These are phyloP conservation scores for Cladorrhinum sp. DNA, from an alignment of 2,329 filamentous ascomycete genomes.

Conservation along the genomic window DNA sequence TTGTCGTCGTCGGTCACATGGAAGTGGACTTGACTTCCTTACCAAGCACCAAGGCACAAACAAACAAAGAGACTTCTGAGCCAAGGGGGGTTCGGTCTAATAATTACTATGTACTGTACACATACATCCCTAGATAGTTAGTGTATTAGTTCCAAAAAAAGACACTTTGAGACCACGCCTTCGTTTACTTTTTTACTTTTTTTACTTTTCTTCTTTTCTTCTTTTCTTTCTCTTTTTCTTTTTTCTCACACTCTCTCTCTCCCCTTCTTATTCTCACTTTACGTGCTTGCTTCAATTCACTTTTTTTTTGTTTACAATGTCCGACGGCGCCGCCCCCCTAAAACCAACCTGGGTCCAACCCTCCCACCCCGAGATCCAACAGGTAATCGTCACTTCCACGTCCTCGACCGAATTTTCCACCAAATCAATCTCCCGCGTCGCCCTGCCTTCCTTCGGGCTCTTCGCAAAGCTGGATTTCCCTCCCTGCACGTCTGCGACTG, in stretches of 20 bases:
- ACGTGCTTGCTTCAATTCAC: too few relatives aligned
- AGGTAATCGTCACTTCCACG: conserved; percentile 48
- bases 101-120: too few relatives aligned
- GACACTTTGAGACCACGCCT: neutral
- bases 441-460: conserved; percentile 59
- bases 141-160: too few relatives aligned
- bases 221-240: neutral
- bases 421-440: conserved; percentile 55
- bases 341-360: conserved; percentile 58
- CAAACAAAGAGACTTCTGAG: neutral
- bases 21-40: too few relatives aligned
- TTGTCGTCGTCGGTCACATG: too few relatives aligned
- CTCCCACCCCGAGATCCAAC: conserved; percentile 56
- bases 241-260: neutral
- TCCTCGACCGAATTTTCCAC: conserved; percentile 52
- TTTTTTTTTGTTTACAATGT: too few relatives aligned
- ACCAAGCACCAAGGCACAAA: neutral
- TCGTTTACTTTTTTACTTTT: neutral
- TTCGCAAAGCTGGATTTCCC: conserved; percentile 66
- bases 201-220: neutral
- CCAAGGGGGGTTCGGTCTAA: neutral
- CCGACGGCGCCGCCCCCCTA: too few relatives aligned
- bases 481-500: conserved; percentile 53
- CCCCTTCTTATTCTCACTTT: neutral
- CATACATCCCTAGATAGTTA: too few relatives aligned